phyloP scores from a whole-genome alignment of 352 stramenopile genomes.

The Phytophthora parvispora region DNA sequence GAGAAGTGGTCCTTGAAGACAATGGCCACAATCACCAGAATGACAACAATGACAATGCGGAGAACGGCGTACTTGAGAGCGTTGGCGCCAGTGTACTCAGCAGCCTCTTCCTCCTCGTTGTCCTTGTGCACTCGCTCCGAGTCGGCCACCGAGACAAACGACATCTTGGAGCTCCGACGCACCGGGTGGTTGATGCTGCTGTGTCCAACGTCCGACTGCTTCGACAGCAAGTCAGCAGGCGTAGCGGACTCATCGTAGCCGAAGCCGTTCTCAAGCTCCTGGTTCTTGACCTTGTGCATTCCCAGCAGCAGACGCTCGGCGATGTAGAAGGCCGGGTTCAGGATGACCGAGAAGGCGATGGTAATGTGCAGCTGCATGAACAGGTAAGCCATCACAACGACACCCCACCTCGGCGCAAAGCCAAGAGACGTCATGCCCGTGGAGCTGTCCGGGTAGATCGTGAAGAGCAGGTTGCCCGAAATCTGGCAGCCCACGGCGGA shows the following conservation, averaged over 20 bases:
- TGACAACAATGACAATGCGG: slow-evolving; percentile 39
- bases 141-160: slow-evolving; percentile 55
- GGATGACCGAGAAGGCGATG: slow-evolving; percentile 54
- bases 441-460: slow-evolving; percentile 51
- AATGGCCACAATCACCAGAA: slow-evolving; percentile 47
- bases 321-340: slow-evolving; percentile 58
- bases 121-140: slow-evolving; percentile 40
- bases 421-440: slow-evolving; percentile 44
- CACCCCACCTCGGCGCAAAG: slow-evolving; percentile 46
- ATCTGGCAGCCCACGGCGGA: slow-evolving; percentile 73
- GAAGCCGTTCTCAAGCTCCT: slow-evolving; percentile 31
- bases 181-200: slow-evolving; percentile 8
- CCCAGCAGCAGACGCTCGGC: slow-evolving; percentile 47
- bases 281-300: slow-evolving; percentile 50
- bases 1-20: slow-evolving; percentile 64
- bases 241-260: slow-evolving; percentile 21
- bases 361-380: slow-evolving; percentile 68
- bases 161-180: slow-evolving; percentile 49
- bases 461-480: slow-evolving; percentile 72
- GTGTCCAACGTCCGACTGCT: slow-evolving; percentile 14
- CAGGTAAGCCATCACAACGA: slow-evolving; percentile 51
- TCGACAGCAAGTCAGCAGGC: slow-evolving; percentile 21
- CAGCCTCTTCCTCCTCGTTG: slow-evolving; percentile 37
- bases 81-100: slow-evolving; percentile 42
- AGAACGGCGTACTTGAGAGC: slow-evolving; percentile 40